phyloP scores from a whole-genome alignment of 306 rosid genomes.

The apple (Malus domestica) region DNA sequence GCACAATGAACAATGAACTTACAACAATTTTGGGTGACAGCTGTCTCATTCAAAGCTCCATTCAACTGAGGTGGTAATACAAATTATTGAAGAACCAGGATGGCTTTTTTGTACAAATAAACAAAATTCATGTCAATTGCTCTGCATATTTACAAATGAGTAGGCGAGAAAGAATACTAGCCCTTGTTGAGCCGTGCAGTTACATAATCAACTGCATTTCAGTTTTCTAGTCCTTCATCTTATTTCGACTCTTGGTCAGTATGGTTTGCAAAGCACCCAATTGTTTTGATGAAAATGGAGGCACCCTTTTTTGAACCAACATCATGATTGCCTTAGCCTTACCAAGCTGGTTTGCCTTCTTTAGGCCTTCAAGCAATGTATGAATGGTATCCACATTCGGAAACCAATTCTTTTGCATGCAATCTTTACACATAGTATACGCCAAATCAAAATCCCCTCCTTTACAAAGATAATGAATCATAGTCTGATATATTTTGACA shows the following conservation, averaged over 20 bases:
- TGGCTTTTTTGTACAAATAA: slow-evolving; percentile 11
- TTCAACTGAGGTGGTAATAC: slow-evolving; percentile 19
- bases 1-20: slow-evolving; percentile 18
- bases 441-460: slow-evolving; percentile 47
- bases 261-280: slow-evolving; percentile 32
- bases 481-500: slow-evolving; percentile 64
- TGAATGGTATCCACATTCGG: slow-evolving; percentile 50
- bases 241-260: slow-evolving; percentile 23
- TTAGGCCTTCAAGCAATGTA: slow-evolving; percentile 50
- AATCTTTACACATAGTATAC: slow-evolving; percentile 46
- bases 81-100: slow-evolving; percentile 12
- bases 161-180: slow-evolving; percentile 19
- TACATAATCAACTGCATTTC: slow-evolving; percentile 11
- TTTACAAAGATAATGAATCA: slow-evolving; percentile 76
- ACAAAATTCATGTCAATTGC: slow-evolving; percentile 8
- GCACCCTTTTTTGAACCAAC: slow-evolving; percentile 42
- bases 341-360: slow-evolving; percentile 35
- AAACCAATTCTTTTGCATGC: slow-evolving; percentile 63
- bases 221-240: slow-evolving; percentile 14
- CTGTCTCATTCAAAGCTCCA: slow-evolving; percentile 22
- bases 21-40: slow-evolving; percentile 9
- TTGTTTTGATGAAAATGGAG: slow-evolving; percentile 38
- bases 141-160: slow-evolving; percentile 19
- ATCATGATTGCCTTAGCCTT: slow-evolving; percentile 34
- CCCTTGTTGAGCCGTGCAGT: slow-evolving; percentile 25